phyloP scores from a whole-genome alignment of 2,329 filamentous ascomycete genomes.

The Cordyceps sp. region DNA sequence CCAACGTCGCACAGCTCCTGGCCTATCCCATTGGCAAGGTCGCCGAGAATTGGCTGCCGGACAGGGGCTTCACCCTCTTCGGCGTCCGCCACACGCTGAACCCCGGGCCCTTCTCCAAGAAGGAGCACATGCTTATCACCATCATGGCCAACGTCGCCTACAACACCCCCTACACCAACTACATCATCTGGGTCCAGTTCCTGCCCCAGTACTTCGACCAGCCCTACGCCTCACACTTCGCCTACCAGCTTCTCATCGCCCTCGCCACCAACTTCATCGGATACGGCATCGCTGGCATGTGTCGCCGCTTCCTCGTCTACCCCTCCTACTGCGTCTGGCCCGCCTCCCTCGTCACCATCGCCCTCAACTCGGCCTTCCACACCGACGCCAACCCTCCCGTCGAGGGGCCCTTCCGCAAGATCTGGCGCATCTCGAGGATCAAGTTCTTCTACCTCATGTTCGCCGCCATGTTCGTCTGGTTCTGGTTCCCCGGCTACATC shows the following conservation, averaged over 20 bases:
- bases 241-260: conserved; percentile 37
- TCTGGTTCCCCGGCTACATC: conserved; percentile 40
- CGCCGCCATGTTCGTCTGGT: conserved; percentile 37
- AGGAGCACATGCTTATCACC: conserved; percentile 45
- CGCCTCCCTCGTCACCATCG: conserved; percentile 34
- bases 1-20: conserved; percentile 39
- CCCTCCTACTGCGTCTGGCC: conserved; percentile 42
- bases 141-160: conserved; percentile 45
- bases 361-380: conserved; percentile 36
- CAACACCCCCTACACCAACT: conserved; percentile 34
- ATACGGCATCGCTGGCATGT: conserved; percentile 40
- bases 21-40: conserved; percentile 37
- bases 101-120: conserved; percentile 39
- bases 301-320: conserved; percentile 36
- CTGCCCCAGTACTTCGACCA: conserved; percentile 38
- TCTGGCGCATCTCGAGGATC: conserved; percentile 30
- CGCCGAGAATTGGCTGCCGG: conserved; percentile 32
- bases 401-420: conserved; percentile 23
- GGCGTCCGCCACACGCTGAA: conserved; percentile 32
- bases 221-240: conserved; percentile 30
- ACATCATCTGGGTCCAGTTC: conserved; percentile 37
- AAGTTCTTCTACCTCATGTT: conserved; percentile 35
- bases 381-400: conserved; percentile 22
- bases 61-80: conserved; percentile 28
- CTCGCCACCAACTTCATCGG: conserved; percentile 41